Evolutionary conservation across 2,329 filamentous ascomycete species (phyloP).

Genomic region (Venturiaceae sp.): DNA sequence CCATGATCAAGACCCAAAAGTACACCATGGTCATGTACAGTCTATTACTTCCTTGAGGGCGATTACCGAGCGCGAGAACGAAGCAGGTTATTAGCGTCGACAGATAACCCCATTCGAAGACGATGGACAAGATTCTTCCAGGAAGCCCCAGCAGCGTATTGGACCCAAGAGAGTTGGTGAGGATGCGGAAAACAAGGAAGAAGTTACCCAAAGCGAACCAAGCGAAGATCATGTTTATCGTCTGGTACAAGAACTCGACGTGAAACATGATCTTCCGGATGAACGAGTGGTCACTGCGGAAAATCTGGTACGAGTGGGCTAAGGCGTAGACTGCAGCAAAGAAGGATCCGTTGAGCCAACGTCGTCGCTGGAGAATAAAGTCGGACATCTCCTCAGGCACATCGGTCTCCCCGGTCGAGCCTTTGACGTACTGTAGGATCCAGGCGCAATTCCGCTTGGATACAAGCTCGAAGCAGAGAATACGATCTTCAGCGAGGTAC

Average conservation of each 20-base stretch:
- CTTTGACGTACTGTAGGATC: slow-evolving; percentile 98
- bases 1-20: slow-evolving; percentile 95
- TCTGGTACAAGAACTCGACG: slow-evolving; percentile 89
- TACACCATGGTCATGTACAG: slow-evolving; percentile 97
- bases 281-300: slow-evolving; percentile 82
- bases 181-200: slow-evolving; percentile 96
- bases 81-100: slow-evolving; percentile 90
- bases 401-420: slow-evolving; percentile 91
- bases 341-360: slow-evolving; percentile 97
- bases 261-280: slow-evolving; percentile 83
- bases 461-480: slow-evolving; percentile 96
- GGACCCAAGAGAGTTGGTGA: slow-evolving; percentile 75
- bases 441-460: slow-evolving; percentile 95
- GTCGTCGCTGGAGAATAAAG: slow-evolving; percentile 86
- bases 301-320: slow-evolving; percentile 92
- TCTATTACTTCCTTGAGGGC: slow-evolving; percentile 85
- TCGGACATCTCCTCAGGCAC: slow-evolving; percentile 91
- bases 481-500: slow-evolving; percentile 98
- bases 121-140: slow-evolving; percentile 71
- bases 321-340: slow-evolving; percentile 95
- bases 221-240: slow-evolving; percentile 92
- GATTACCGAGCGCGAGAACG: slow-evolving; percentile 86
- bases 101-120: slow-evolving; percentile 95
- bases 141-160: slow-evolving; percentile 60
- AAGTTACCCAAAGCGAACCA: slow-evolving; percentile 99